phyloP scores from a whole-genome alignment of 805 yeast species.

The Candida silvicultrix region DNA sequence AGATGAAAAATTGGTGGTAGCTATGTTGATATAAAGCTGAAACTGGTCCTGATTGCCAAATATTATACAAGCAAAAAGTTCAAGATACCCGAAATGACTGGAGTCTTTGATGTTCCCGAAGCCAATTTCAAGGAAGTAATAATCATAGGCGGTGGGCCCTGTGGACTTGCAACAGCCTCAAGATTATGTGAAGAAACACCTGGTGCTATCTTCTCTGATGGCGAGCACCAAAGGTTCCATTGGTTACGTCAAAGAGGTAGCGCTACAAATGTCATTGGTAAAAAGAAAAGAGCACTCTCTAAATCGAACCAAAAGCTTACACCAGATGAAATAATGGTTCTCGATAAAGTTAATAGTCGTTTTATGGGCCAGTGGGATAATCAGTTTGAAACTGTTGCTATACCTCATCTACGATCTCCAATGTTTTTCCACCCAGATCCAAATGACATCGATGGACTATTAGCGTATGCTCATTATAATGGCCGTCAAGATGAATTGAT shows the following conservation, averaged over 20 bases:
- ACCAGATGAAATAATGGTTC: slow-evolving; percentile 28
- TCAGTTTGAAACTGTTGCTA: slow-evolving; percentile 35
- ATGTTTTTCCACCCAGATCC: slow-evolving; percentile 46
- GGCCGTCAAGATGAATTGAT: slow-evolving; percentile 30
- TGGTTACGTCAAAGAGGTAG: slow-evolving; percentile 28
- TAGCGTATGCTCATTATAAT: slow-evolving; percentile 30
- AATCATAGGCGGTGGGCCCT: slow-evolving; percentile 42
- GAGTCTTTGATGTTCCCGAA: slow-evolving; percentile 4
- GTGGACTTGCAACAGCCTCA: slow-evolving; percentile 35
- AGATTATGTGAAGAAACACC: slow-evolving; percentile 37
- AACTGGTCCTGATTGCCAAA: no score
- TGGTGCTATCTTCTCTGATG: slow-evolving; percentile 38
- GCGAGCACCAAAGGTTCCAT: slow-evolving; percentile 40
- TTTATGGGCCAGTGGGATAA: slow-evolving; percentile 39
- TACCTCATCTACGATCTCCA: slow-evolving; percentile 37
- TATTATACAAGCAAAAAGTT: no score
- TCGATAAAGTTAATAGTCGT: slow-evolving; percentile 27
- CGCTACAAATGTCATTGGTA: slow-evolving; percentile 2
- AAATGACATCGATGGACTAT: slow-evolving; percentile 35
- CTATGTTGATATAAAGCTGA: background rate
- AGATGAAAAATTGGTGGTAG: background rate
- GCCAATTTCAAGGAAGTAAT: slow-evolving; percentile 28
- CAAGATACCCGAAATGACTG: background rate
- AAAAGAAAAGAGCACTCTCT: background rate
- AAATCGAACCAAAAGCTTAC: slow-evolving; percentile 11